phyloP scores from a whole-genome alignment of 2,329 filamentous ascomycete species.

The Aspergillus sp. region DNA sequence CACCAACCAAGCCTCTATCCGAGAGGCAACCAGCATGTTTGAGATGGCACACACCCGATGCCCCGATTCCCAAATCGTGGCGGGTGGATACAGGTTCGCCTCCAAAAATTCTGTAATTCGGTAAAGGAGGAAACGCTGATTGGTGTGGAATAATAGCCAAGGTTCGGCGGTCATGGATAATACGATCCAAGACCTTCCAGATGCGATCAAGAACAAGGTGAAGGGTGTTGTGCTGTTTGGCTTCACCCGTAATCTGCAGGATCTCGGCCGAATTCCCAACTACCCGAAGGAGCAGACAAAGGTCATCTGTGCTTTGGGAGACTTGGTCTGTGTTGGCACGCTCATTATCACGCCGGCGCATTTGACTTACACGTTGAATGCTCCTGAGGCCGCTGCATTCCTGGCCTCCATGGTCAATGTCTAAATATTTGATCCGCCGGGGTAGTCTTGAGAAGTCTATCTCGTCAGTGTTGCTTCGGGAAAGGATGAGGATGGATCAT shows the following conservation, averaged over 20 bases:
- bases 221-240: slow-evolving; percentile 44
- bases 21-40: slow-evolving; percentile 42
- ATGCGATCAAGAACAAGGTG: slow-evolving; percentile 26
- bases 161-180: slow-evolving; percentile 44
- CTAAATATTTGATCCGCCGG: neutral
- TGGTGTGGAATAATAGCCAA: slow-evolving; percentile 18
- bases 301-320: slow-evolving; percentile 2
- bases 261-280: neutral
- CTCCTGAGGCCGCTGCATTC: neutral
- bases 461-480: too few species aligned
- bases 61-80: slow-evolving; percentile 41
- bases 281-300: slow-evolving; percentile 3
- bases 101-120: neutral
- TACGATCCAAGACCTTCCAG: slow-evolving; percentile 32
- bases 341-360: slow-evolving; percentile 3
- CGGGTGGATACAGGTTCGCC: slow-evolving; percentile 32
- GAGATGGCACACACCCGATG: slow-evolving; percentile 42
- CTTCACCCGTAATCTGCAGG: slow-evolving; percentile 3
- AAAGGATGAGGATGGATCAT: too few species aligned
- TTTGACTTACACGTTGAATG: neutral
- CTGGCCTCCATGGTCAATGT: neutral
- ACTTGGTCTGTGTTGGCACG: slow-evolving; percentile 5
- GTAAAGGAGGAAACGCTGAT: neutral
- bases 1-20: slow-evolving; percentile 32
- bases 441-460: too few species aligned